phyloP scores from a whole-genome alignment of 202 grass and related monocot species.

The Bolboschoenoplectus hybrid region DNA sequence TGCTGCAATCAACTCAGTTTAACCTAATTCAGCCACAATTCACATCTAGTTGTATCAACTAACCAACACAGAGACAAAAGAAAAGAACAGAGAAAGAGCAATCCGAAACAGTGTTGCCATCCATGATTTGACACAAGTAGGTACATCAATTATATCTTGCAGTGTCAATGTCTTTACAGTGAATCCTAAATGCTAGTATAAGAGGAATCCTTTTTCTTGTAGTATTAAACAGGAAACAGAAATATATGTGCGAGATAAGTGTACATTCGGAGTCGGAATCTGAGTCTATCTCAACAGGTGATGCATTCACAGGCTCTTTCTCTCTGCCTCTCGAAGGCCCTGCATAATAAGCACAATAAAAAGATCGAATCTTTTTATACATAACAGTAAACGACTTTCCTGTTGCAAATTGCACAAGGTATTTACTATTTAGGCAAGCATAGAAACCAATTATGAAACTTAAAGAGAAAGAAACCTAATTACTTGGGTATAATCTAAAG shows the following conservation, averaged over 20 bases:
- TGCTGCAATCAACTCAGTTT: constrained; percentile 10
- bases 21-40: neutral
- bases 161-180: neutral
- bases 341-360: neutral
- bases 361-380: constrained; percentile 3
- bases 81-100: neutral
- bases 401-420: neutral
- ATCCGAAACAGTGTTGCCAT: neutral
- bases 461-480: too few relatives aligned
- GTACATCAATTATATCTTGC: neutral
- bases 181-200: neutral
- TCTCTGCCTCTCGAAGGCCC: neutral
- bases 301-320: constrained; percentile 24
- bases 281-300: constrained; percentile 39
- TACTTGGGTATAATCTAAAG: neutral
- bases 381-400: neutral
- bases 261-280: constrained; percentile 63
- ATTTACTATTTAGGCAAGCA: too few relatives aligned
- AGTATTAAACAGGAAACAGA: neutral
- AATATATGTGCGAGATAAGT: constrained; percentile 23
- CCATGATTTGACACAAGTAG: neutral
- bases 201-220: constrained; percentile 15
- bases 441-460: neutral
- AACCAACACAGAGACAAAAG: neutral
- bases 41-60: neutral